Evolutionary conservation across 441 rosid species (phyloP).

Genomic region (Euphorbia schlechtendalii): DNA sequence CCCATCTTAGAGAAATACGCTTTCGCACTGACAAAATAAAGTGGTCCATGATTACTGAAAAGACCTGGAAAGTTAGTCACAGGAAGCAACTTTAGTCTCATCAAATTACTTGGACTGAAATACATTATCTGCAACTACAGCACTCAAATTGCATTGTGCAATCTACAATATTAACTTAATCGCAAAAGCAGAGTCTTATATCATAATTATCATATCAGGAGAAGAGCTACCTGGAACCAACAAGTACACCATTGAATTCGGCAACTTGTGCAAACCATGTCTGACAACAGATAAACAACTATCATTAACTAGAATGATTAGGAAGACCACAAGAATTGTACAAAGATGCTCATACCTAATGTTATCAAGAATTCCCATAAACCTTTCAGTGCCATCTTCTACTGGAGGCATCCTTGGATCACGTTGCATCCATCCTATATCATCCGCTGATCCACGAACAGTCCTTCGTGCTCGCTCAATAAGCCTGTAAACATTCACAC

Average conservation of each 20-base stretch:
- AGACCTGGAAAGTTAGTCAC: constrained; percentile 50
- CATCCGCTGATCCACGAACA: constrained; percentile 89
- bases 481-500: constrained; percentile 44
- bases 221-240: constrained; percentile 71
- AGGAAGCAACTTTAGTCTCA: not conserved
- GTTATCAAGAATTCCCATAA: constrained; percentile 59
- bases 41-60: constrained; percentile 95
- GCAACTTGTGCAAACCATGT: constrained; percentile 89
- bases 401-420: constrained; percentile 73
- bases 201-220: too few species aligned
- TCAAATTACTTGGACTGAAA: not conserved
- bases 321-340: constrained; percentile 13
- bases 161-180: not conserved
- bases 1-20: constrained; percentile 82
- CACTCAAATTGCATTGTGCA: not conserved
- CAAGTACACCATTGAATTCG: constrained; percentile 74
- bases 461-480: constrained; percentile 81
- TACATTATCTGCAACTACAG: not conserved
- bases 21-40: constrained; percentile 85
- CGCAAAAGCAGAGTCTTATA: not conserved
- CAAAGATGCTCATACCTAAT: constrained; percentile 54
- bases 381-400: constrained; percentile 81
- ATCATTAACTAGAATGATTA: constrained; percentile 24
- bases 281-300: constrained; percentile 34
- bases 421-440: constrained; percentile 85